These are phyloP conservation scores for barrel medic (Medicago truncatula) DNA, from an alignment of 306 rosid species.

Conservation along the genomic window MtrunA17r5.0-ANR NC_053046.1:41182501-41183000, in stretches of 20 bases:
- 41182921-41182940: constrained; percentile 16
- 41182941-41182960: constrained; percentile 1
- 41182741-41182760: constrained; percentile 98
- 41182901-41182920: constrained; percentile 1
- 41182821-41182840: constrained; percentile 96
- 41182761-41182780: constrained; percentile 97
- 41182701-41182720: constrained; percentile 12
- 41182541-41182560: too few relatives aligned
- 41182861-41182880: constrained; percentile 91
- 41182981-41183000: constrained; percentile 96
- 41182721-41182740: constrained; percentile 29
- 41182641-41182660: constrained; percentile 36
- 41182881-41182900: constrained; percentile 82
- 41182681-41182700: constrained; percentile 25
- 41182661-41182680: constrained; percentile 23
- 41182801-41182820: constrained; percentile 96
- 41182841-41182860: constrained; percentile 95
- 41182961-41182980: constrained; percentile 52
- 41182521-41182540: too few relatives aligned
- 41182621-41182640: constrained; percentile 40
- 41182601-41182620: constrained; percentile 34
- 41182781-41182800: constrained; percentile 91
- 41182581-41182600: constrained; percentile 41
- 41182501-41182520: too few relatives aligned
- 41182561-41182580: constrained; percentile 20